Percentiles rank a stretch among this genome's conserved stretches.
Evolutionary conservation across 2,329 filamentous ascomycete genomes (phyloP).

Genomic region (Chaetomium strumarium): DNA sequence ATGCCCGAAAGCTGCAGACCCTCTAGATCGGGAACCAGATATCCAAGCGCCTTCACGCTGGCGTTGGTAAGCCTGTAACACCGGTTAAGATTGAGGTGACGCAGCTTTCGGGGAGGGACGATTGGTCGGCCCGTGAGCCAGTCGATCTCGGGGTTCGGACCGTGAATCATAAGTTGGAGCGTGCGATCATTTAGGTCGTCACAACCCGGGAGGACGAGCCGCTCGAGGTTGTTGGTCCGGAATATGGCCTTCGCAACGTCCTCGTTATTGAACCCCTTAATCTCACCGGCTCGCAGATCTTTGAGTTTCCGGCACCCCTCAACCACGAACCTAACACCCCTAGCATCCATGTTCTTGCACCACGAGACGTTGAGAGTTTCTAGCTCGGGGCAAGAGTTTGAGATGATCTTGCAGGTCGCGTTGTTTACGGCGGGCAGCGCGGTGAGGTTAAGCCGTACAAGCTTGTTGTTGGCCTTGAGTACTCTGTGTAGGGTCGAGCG

Average conservation of each 20-base stretch:
- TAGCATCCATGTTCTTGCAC: conserved; percentile 80
- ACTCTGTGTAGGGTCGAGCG: conserved; percentile 72
- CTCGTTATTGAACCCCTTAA: conserved; percentile 70
- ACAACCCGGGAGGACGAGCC: conserved; percentile 76
- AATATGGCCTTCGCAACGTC: conserved; percentile 71
- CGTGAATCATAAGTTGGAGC: conserved; percentile 68
- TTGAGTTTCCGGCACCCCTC: conserved; percentile 65
- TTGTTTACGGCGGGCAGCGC: conserved; percentile 77
- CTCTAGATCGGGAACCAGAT: conserved; percentile 72
- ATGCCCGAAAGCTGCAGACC: conserved; percentile 80
- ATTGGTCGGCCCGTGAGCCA: conserved; percentile 69
- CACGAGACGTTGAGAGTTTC: conserved; percentile 85
- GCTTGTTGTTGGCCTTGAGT: conserved; percentile 63
- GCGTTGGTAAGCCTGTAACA: conserved; percentile 67
- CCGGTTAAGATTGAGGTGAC: conserved; percentile 78
- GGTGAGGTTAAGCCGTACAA: conserved; percentile 82
- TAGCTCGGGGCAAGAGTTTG: conserved; percentile 72
- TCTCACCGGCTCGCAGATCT: conserved; percentile 77
- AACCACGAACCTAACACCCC: conserved; percentile 67
- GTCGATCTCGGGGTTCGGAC: conserved; percentile 70
- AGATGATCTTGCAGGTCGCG: conserved; percentile 78
- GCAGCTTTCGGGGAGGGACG: conserved; percentile 70
- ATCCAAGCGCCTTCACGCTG: conserved; percentile 64
- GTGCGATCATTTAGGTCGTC: conserved; percentile 69
- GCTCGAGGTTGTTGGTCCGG: conserved; percentile 71